Base-by-base conservation (phyloP, 192 early-diverging fungal species). In the Lunasporangiospora selenospora region DNA sequence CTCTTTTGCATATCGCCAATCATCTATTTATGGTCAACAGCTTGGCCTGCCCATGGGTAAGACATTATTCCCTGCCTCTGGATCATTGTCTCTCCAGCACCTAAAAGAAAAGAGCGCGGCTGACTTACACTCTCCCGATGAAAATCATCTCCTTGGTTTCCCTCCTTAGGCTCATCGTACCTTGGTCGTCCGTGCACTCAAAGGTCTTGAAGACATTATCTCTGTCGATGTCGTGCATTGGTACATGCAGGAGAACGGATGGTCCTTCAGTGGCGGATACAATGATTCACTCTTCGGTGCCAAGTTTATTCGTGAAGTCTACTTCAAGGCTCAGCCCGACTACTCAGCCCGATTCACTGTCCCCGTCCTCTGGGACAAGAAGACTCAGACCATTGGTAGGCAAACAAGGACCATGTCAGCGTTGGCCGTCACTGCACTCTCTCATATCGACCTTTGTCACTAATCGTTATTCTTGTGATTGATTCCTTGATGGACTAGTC, bases 301-400 rank as follows among this genome's bases (percentile, higher is more conserved):
- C 32, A 76, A 90, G 62, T 90, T 85, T 76, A 59, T 97, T 29
- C 81, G 88, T 21, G 96, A 99, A 36, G 40, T 99, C 12, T 99
- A 99, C 81, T 91, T 91, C 80, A 96, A 95, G 82, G 93, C 90
- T 9, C 81, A 94, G 41, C 84, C 90, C 15, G 79, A 92, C 49
- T 95, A 94, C 57, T 18, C 37, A 7, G 88, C 80, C n/a, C 78
- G 89, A 21, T 91, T 90, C 75, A 99, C 97, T 2, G 97, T 99
- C 3, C 97, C 97, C 19, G 87, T 98, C 38, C 86, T 99, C 23
- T 98, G 95, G 96, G 97, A 99, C 80, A 98, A 92, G 84, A 93
- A 96, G 78, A 77, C 78, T 27, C 46, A 86, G 38, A 99, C 95
- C 24, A 98, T 99, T 50, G 84, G 84, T 85, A 80, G 53, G n/a